Conservation (phyloP, 192 early-diverging fungal species). For the Coemansia guatemalensis region DNA sequence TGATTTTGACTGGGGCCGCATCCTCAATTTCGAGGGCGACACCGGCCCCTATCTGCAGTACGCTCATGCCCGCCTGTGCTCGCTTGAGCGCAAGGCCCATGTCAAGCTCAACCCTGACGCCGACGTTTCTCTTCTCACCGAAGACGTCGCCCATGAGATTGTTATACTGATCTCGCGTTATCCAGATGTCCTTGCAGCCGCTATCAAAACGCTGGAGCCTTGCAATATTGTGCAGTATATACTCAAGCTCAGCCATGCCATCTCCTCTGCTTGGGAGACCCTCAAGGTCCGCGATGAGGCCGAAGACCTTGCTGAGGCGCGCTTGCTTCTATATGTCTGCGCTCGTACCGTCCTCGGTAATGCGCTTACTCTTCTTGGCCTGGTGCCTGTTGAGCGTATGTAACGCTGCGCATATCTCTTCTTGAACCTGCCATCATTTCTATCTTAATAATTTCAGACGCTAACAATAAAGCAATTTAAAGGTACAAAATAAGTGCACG, state of each 20-base stretch:
- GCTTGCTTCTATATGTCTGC: slow-evolving; percentile 82
- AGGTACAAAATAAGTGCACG: too few species aligned
- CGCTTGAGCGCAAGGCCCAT: slow-evolving; percentile 82
- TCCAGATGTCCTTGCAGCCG: slow-evolving; percentile 79
- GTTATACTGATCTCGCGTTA: slow-evolving; percentile 77
- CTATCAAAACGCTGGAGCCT: slow-evolving; percentile 72
- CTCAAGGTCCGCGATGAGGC: slow-evolving; percentile 76
- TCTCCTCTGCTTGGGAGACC: slow-evolving; percentile 75
- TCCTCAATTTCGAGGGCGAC: slow-evolving; percentile 96
- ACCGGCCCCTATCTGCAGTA: slow-evolving; percentile 99
- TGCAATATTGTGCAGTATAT: slow-evolving; percentile 83
- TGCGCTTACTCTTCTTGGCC: slow-evolving; percentile 76
- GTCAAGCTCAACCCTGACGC: slow-evolving; percentile 62
- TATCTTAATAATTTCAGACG: too few species aligned
- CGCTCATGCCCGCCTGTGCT: slow-evolving; percentile 95
- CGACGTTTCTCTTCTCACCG: slow-evolving; percentile 69
- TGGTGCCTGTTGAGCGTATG: slow-evolving; percentile 89
- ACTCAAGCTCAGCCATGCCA: slow-evolving; percentile 76
- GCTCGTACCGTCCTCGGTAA: slow-evolving; percentile 85
- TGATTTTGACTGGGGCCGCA: slow-evolving; percentile 85
- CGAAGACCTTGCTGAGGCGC: slow-evolving; percentile 76
- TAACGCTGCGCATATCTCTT: slow-evolving; percentile 49
- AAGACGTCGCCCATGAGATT: slow-evolving; percentile 68
- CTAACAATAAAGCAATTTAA: too few species aligned
- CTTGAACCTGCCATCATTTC: neutral